Percentiles rank a stretch among this genome's conserved stretches.
These are phyloP conservation scores for Knoxdaviesia capensis DNA, from an alignment of 2,329 filamentous ascomycete species.

Conservation along the genomic window DNA sequence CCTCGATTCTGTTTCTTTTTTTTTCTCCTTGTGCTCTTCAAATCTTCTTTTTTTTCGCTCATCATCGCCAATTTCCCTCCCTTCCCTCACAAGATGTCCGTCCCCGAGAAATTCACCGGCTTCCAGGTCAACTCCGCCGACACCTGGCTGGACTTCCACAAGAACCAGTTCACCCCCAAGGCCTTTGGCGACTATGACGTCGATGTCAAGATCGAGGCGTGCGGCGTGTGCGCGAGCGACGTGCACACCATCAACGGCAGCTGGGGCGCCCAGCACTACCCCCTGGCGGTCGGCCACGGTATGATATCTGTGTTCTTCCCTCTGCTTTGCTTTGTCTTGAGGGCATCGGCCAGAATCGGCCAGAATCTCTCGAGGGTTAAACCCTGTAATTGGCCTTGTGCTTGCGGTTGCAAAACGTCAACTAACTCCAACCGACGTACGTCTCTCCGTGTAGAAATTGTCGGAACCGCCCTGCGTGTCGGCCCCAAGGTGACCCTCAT, in stretches of 20 bases:
- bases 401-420: too few species aligned
- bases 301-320: slow-evolving; percentile 2
- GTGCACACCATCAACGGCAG: slow-evolving; percentile 45
- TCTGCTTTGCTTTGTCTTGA: too few species aligned
- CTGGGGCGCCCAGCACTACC: slow-evolving; percentile 36
- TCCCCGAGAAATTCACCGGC: slow-evolving; percentile 38
- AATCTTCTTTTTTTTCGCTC: background rate
- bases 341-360: too few species aligned
- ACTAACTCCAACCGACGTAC: too few species aligned
- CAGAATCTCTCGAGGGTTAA: too few species aligned
- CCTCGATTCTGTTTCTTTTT: background rate
- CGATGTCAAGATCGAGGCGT: slow-evolving; percentile 63
- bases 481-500: slow-evolving; percentile 39
- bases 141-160: slow-evolving; percentile 39
- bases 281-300: slow-evolving; percentile 41
- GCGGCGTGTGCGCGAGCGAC: slow-evolving; percentile 50
- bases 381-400: too few species aligned
- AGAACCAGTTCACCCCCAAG: slow-evolving; percentile 64
- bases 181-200: slow-evolving; percentile 65
- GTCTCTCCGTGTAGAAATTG: slow-evolving; percentile 26
- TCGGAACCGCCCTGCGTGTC: slow-evolving; percentile 42
- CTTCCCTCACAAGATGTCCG: slow-evolving; percentile 18
- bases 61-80: background rate
- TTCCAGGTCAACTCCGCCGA: slow-evolving; percentile 35
- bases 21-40: background rate